phyloP scores from a whole-genome alignment of 495 filamentous ascomycete genomes.

The Bombardia bombarda region DNA sequence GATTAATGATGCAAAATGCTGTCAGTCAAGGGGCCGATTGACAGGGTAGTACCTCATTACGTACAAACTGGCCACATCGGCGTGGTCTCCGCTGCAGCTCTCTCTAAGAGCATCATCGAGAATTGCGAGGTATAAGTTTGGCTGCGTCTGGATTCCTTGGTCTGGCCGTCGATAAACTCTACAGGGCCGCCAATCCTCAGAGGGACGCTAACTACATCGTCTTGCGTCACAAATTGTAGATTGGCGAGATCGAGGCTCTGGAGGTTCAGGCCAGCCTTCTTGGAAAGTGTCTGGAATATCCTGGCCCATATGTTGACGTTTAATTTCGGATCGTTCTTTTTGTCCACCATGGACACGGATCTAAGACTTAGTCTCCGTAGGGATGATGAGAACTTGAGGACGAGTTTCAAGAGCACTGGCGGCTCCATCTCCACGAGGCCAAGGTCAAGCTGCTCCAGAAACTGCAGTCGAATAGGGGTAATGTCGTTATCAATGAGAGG shows the following conservation, averaged over 20 bases:
- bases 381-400: slow-evolving; percentile 26
- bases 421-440: slow-evolving; percentile 18
- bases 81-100: not conserved
- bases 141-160: no score
- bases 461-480: slow-evolving; percentile 8
- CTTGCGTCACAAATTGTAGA: no score
- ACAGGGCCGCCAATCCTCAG: no score
- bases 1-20: no score
- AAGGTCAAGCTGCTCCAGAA: slow-evolving; percentile 30
- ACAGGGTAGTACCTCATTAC: no score
- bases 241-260: no score
- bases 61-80: not conserved
- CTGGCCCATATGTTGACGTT: slow-evolving; percentile 16
- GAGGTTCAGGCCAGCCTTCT: no score
- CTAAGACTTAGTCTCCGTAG: slow-evolving; percentile 27
- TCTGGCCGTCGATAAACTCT: no score
- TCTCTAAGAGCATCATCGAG: no score
- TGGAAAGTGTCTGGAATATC: slow-evolving; percentile 5
- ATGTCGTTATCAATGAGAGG: not conserved
- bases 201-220: no score
- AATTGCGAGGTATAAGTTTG: no score
- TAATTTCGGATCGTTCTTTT: not conserved
- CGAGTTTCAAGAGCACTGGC: slow-evolving; percentile 16
- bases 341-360: slow-evolving; percentile 13
- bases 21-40: no score